Evolutionary conservation across 139 green algal species (phyloP).

Genomic region (Yamagishiella unicocca): DNA sequence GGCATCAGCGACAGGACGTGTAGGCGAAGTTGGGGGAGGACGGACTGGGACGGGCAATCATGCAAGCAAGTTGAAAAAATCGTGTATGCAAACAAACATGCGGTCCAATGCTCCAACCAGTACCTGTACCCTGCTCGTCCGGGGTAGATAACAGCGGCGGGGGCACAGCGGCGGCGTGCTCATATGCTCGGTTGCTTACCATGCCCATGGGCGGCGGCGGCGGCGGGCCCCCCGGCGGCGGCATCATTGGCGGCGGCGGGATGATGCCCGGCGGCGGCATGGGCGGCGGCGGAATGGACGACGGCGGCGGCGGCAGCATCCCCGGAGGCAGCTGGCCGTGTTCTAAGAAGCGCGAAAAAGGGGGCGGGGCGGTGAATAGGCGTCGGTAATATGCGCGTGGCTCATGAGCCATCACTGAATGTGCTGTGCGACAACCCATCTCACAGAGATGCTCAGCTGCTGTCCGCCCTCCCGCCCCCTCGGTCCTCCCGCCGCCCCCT

Average conservation of each 20-base stretch:
- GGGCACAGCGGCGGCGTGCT: too few species aligned
- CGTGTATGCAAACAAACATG: background rate
- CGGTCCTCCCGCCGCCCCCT: too few species aligned
- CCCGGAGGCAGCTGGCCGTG: background rate
- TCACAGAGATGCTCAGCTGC: background rate
- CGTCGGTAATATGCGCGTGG: too few species aligned
- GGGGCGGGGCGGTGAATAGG: too few species aligned
- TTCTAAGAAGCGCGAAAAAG: background rate
- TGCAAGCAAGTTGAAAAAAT: background rate
- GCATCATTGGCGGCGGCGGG: conserved; percentile 1
- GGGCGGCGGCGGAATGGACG: conserved; percentile 27
- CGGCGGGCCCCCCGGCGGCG: background rate
- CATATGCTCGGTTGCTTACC: too few species aligned
- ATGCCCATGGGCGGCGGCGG: conserved; percentile 10
- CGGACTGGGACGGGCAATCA: background rate
- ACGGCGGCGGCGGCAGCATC: conserved; percentile 2
- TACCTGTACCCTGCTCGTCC: background rate
- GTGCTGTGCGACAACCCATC: too few species aligned
- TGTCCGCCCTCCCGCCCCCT: too few species aligned
- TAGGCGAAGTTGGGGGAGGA: background rate
- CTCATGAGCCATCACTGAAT: background rate
- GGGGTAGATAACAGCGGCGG: background rate
- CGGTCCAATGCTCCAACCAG: background rate
- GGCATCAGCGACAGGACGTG: background rate
- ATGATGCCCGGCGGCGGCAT: conserved; percentile 3